Evolutionary conservation across 257 asterid genomes (phyloP), one percentile per base, ranked within the genome.

Genomic region (Knoxia roxburghii): DNA sequence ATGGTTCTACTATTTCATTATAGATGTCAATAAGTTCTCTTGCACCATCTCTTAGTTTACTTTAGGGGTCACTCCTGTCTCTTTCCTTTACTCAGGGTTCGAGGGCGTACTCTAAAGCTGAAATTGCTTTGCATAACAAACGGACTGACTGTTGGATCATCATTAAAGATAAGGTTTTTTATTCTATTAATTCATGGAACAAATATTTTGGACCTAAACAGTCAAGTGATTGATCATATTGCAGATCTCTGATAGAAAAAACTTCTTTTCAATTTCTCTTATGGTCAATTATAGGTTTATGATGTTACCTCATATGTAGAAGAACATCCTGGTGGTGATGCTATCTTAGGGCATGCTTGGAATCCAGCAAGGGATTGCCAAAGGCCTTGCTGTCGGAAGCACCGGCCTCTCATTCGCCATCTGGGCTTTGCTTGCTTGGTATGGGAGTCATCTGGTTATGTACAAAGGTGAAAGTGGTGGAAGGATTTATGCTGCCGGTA

Each of bases 311-410:
- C 96, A 21, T 94, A 88, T 40, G 96, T 94, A 12, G 99, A 94
- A 80, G 97, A 88, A 73, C 99, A 94, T 73, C 99, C 99, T 6
- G 99, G 99, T 51, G 99, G 99, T 53, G 96, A 94, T 77, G 97
- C 96, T 70, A 94, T 94, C 76, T 81, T 94, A 49, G 79, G 67
- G 7, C 95, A 94, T 77, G 72, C 79, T 85, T 12, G 97, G 97
- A 59, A 83, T 91, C n/a, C 85, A 85, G 56, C 96, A 88, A 79
- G 96, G 97, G 6, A 79, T 86, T 0, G 96, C 91, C 0, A 91
- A 91, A 73, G 97, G 96, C 17, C 80, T 88, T 30, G 96, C 96
- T 0, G 73, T 91, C 18, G 97, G 96, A 23, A 88, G 97, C 53
- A 79, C 86, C 0, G 97, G 97, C 2, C 57, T 91, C 62, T 72